Conservation (phyloP, 306 rosid species). For the Begonia peltatifolia region DNA sequence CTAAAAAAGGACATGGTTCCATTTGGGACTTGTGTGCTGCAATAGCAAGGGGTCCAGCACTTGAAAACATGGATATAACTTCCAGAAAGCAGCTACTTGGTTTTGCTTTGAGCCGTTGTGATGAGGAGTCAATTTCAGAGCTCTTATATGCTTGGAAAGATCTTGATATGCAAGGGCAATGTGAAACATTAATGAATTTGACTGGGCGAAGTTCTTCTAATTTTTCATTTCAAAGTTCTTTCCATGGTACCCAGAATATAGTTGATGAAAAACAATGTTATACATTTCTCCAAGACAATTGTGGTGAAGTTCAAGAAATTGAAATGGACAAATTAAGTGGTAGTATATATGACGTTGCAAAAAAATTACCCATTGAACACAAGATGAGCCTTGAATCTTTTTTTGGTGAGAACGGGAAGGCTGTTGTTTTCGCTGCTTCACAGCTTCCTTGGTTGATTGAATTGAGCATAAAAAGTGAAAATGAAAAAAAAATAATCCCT, state of each 20-base stretch:
- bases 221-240: conserved; percentile 43
- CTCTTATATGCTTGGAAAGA: conserved; percentile 93
- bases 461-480: conserved; percentile 46
- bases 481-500: conserved; percentile 22
- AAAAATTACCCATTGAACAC: conserved; percentile 52
- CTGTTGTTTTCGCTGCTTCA: conserved; percentile 61
- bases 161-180: conserved; percentile 90
- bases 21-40: conserved; percentile 99
- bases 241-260: conserved; percentile 28
- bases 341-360: conserved; percentile 45
- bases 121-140: conserved; percentile 84
- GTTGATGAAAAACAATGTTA: conserved; percentile 27
- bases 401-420: conserved; percentile 70
- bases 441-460: conserved; percentile 91
- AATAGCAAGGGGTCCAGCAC: conserved; percentile 97
- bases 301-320: conserved; percentile 39
- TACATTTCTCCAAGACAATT: conserved; percentile 22
- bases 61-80: conserved; percentile 79
- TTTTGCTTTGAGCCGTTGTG: conserved; percentile 89
- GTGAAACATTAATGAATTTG: conserved; percentile 46
- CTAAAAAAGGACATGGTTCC: conserved; percentile 76
- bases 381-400: conserved; percentile 47
- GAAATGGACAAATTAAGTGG: conserved; percentile 36
- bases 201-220: conserved; percentile 40
- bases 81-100: conserved; percentile 85